Evolutionary conservation across 495 filamentous ascomycete species (phyloP), one percentile per base, ranked within the genome.

Genomic region (Cenococcum geophilum): DNA sequence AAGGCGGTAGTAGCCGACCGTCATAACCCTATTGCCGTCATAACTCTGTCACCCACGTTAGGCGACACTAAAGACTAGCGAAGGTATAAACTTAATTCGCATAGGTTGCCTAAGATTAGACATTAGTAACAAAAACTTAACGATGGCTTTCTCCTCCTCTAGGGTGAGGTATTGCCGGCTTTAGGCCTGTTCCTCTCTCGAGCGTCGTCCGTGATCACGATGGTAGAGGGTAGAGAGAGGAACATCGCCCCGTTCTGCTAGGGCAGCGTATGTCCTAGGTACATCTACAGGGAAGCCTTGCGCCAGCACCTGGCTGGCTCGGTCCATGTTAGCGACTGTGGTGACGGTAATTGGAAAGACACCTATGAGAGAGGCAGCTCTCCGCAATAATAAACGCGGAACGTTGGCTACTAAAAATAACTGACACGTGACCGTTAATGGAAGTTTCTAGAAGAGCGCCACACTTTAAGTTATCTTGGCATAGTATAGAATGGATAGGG

Each of bases 61-160:
- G 36, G 59, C 59, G 51, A 61, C 56, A 22, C 37, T n/a, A 32
- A 42, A 40, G 3, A 37, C 59, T 16, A 61, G 50, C n/a, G 51
- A 61, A 21, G 50, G 59, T 18, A 61, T 12, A 23, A 43, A 55
- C 59, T 60, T 55, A 22, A 56, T 56, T 45, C 9, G 59, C 57
- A n/a, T n/a, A n/a, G n/a, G n/a, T n/a, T n/a, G n/a, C n/a, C n/a
- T n/a, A n/a, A n/a, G n/a, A n/a, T n/a, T 27, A 55, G 59, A 22
- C 35, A 55, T 55, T 45, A n/a, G 14, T 43, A 40, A 10, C 22
- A 27, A 16, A 47, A 56, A 55, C 51, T 61, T 54, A 57, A 27
- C 23, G 22, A 61, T 35, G 4, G 59, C 59, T 37, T 56, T 42
- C 49, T 61, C 59, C 52, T 61, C 51, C 4, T 27, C 14, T 12